A percentile compares a stretch with the other conserved stretches of the same genome.
phyloP scores from a whole-genome alignment of 2,329 filamentous ascomycete genomes.

The Zymoseptoria pseudotritici region DNA sequence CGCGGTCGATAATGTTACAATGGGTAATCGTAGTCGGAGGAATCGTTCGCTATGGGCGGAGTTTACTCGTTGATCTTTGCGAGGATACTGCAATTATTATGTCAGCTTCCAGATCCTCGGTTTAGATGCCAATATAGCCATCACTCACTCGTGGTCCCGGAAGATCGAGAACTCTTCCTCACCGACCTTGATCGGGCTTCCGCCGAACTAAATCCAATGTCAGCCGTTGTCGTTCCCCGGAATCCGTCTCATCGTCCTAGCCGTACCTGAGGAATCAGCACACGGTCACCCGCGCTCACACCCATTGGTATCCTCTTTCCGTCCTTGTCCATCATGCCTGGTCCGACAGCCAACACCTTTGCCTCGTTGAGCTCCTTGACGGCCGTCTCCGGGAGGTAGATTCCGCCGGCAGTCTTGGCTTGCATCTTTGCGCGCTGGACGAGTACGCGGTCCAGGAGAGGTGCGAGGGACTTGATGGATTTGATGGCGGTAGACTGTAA shows the following conservation, averaged over 20 bases:
- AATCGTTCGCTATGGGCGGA: neutral
- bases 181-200: conserved; percentile 91
- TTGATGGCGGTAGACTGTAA: conserved; percentile 58
- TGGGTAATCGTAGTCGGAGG: neutral
- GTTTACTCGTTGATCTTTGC: conserved; percentile 96
- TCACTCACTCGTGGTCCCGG: conserved; percentile 88
- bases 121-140: neutral
- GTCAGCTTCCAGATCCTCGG: neutral
- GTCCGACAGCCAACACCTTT: conserved; percentile 90
- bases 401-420: conserved; percentile 89
- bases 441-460: conserved; percentile 94
- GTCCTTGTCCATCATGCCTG: conserved; percentile 77
- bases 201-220: conserved; percentile 61
- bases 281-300: conserved; percentile 77
- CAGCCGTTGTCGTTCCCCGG: conserved; percentile 1
- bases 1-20: neutral
- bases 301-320: conserved; percentile 82
- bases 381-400: conserved; percentile 93
- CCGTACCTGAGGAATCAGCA: conserved; percentile 87
- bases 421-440: conserved; percentile 98
- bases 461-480: conserved; percentile 88
- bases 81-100: conserved; percentile 60
- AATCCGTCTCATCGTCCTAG: neutral
- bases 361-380: conserved; percentile 99
- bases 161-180: conserved; percentile 95